Evolutionary conservation across 495 filamentous ascomycete genomes (phyloP), one percentile per base, ranked within the genome.

Genomic region (Penicillium longicatenatum): DNA sequence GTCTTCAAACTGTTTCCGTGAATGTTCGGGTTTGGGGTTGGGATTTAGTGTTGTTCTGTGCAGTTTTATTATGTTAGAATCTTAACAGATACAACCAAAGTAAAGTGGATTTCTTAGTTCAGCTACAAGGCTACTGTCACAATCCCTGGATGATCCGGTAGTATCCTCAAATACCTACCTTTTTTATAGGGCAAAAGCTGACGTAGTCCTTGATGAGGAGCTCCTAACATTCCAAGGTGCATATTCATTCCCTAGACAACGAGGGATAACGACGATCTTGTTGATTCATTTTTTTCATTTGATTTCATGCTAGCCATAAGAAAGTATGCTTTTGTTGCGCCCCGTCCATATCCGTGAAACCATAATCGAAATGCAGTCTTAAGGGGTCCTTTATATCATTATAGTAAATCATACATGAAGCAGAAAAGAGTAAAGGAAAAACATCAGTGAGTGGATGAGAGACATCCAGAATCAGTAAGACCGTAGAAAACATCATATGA

Each of bases 261-360:
- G 26, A 42, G 17, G 19, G 3, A 29, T 1, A n/a, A 29, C 20
- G 2, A 22, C 12, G 6, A 26, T 46, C 16, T 24, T 49, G 1
- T 49, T 39, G 14, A n/a, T 51, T 52, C 21, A 60, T 55, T 24
- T 45, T 44, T 37, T 31, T 47, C 55, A 45, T 48, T 48, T 44
- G 53, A 54, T 52, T 63, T 55, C 43, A 29, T 49, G 24, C 46
- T 29, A 49, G 11, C 24, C 41, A 8, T 17, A 26, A 44, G n/a
- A 55, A 41, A 50, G 21, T 43, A 55, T 46, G 39, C 44, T 65
- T 57, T 57, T 57, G 29, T n/a, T 61, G 50, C 49, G 44, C 50
- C 44, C 50, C 19, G 1, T 39, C 16, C 37, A 39, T n/a, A 17
- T 39, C 6, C 37, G 37, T 39, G 6, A 39, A 39, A 17, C 37